Evolutionary conservation across 257 asterid genomes (phyloP), one percentile per base, ranked within the genome.

Genomic region (Forsythia viridissima): DNA sequence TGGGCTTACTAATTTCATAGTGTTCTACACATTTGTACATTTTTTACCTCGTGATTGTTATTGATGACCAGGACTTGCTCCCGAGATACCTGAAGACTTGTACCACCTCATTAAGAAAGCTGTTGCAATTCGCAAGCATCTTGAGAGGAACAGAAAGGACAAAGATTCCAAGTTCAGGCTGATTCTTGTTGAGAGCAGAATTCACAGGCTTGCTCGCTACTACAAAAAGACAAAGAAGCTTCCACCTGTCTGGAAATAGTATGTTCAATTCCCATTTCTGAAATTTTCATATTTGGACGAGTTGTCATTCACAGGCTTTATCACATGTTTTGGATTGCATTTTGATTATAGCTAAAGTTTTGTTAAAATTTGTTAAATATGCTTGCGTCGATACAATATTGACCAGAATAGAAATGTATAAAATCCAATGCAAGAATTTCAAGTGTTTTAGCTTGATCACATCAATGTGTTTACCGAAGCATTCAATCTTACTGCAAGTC

Each of bases 211-310:
- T 66, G 92, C 94, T 75, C 94, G 94, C 71, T 90, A 90, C 86
- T 90, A 90, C 73, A 90, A 90, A 85, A 88, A 90, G 78, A 90
- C 94, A 8, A 90, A 90, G 87, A 90, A 90, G 91, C 94, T 90
- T 65, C 94, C 94, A 66, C 94, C 92, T 21, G 94, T 86, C 83
- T 90, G 94, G 94, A 90, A 90, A 80, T 90, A 90, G 94, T 90
- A 84, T 85, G 88, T 77, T 68, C 77, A 70, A 21, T 75, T 38
- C 61, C 12, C 73, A 8, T 73, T 30, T 44, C 57, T 46, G 40
- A 46, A 18, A 63, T 24, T 65, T 48, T 13, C 15, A 20, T n/a
- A n/a, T n/a, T 65, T 69, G 18, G 11, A 38, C 44, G 41, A 43
- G 68, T 72, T 63, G 4, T 63, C 55, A 36, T 79, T 36, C 4